phyloP scores from a whole-genome alignment of 345 rosid genomes.

The Syzygium jambos region DNA sequence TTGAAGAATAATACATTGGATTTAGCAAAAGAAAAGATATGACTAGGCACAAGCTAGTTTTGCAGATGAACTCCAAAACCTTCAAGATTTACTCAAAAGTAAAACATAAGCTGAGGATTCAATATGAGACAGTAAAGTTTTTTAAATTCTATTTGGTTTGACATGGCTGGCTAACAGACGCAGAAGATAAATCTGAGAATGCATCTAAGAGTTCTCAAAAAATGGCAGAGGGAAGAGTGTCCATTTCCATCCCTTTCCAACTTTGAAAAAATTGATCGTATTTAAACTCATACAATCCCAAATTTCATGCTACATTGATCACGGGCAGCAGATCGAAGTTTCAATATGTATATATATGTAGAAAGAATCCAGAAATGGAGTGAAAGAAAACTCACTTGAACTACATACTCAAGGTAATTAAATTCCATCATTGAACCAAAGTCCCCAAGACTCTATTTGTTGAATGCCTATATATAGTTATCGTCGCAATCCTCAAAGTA shows the following conservation, averaged over 20 bases:
- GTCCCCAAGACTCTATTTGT: neutral
- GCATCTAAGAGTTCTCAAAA: neutral
- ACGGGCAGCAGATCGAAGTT: neutral
- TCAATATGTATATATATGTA: neutral
- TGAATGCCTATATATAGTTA: neutral
- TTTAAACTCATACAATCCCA: neutral
- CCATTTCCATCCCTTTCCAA: neutral
- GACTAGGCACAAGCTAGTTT: neutral
- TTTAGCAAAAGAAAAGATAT: neutral
- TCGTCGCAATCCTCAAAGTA: too few relatives aligned
- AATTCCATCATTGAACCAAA: neutral
- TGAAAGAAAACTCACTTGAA: neutral
- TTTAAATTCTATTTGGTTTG: neutral
- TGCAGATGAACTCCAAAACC: neutral
- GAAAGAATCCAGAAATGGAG: neutral
- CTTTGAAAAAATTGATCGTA: neutral
- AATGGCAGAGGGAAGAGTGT: neutral
- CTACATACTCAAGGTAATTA: neutral
- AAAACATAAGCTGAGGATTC: neutral
- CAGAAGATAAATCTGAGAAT: neutral
- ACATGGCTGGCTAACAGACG: neutral
- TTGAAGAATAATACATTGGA: neutral
- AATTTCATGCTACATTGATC: neutral
- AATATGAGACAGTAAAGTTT: neutral
- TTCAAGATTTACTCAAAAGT: neutral